Conservation (phyloP, 345 rosid genomes). For the Eucalyptus tenuipes region DNA sequence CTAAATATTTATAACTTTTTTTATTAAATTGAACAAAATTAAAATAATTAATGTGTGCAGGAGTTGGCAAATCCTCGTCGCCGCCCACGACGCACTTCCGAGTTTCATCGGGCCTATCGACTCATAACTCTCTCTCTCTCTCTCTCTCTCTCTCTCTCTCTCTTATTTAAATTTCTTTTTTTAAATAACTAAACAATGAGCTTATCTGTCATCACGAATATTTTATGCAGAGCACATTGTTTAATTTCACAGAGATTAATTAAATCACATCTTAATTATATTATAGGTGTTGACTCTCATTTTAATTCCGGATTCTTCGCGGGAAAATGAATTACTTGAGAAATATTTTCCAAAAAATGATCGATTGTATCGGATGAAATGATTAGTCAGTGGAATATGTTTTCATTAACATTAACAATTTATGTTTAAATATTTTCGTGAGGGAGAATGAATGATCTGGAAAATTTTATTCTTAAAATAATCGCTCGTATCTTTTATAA, state of each 20-base stretch:
- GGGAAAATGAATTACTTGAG: background rate
- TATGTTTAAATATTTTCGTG: too few relatives aligned
- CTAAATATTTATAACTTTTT: background rate
- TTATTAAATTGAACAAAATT: background rate
- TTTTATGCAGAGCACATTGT: background rate
- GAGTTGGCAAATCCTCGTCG: background rate
- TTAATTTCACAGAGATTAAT: background rate
- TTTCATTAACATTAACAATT: background rate
- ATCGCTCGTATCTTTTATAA: background rate
- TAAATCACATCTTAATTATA: background rate
- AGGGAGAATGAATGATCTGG: too few relatives aligned
- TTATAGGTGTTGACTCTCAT: background rate
- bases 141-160: background rate
- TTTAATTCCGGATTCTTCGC: fast-evolving
- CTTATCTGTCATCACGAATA: background rate
- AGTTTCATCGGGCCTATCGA: background rate
- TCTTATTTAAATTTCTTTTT: background rate
- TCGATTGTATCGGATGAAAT: too few relatives aligned
- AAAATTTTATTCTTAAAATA: background rate
- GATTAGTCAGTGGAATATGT: background rate
- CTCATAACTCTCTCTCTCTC: background rate
- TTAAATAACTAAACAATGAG: background rate
- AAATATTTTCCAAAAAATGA: too few relatives aligned
- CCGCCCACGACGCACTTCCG: background rate
- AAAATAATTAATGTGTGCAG: background rate